Evolutionary conservation across 352 stramenopile species (phyloP), one percentile per base, ranked within the genome.

Genomic region (Halophytophthora polymorphica): DNA sequence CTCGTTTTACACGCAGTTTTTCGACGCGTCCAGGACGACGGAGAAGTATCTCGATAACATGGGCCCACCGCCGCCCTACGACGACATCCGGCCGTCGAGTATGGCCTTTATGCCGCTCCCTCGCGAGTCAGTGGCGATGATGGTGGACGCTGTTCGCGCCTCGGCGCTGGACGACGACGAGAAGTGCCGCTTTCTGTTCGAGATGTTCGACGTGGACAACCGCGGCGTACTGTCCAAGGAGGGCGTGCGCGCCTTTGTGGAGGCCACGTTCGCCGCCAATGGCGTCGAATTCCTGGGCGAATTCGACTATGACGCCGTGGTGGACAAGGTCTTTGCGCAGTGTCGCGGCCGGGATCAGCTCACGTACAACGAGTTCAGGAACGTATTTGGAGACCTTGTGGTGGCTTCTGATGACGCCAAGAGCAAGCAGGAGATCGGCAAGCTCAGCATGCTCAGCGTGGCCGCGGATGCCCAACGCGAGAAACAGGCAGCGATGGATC

Each of bases 141-240:
- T 84, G 60, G 61, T 84, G n/a, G 76, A 83, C 28, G 73, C 76
- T 4, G 76, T 87, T 33, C 71, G 73, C 23, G 51, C 56, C 10
- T 84, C 73, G n/a, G 63, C 60, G 1, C 39, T 87, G 0, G 59
- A 73, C 13, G 65, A 76, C 34, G 61, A 88, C 15, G 68, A 71
- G 18, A 84, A 83, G 42, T 71, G 67, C 44, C 67, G 78, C 14
- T 86, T 85, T 54, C 57, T 89, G 2, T 89, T 87, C 34, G 76
- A 87, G 15, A 63, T 83, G 36, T 85, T 89, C 18, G 76, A 89
- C 46, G 54, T 77, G 12, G 64, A 83, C 35, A 56, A 65, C 25
- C 44, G 43, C 3, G 74, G 74, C 2, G 59, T 82, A 2, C 45
- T 89, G 19, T 71, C 75, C 5, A 67, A 71, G 17, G 64, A 79